These are phyloP conservation scores for Zymoseptoria pseudotritici DNA, from an alignment of 2,329 filamentous ascomycete genomes.

Conservation along the genomic window DNA sequence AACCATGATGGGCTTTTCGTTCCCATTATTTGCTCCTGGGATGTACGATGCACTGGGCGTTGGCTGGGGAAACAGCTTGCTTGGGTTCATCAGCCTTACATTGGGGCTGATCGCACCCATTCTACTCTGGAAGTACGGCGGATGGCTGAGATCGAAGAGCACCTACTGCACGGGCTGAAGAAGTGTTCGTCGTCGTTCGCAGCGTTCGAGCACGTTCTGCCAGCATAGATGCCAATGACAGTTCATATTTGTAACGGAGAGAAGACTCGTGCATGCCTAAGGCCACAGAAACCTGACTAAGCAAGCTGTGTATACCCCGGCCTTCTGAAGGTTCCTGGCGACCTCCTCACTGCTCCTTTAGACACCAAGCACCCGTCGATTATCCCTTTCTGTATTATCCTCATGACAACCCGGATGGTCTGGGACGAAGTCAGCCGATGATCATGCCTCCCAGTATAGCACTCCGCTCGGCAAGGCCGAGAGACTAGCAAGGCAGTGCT, in stretches of 20 bases:
- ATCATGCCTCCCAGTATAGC: neutral
- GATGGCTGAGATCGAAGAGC: constrained; percentile 14
- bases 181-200: neutral
- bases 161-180: constrained; percentile 14
- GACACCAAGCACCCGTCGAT: too few species aligned
- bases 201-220: neutral
- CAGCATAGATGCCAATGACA: neutral
- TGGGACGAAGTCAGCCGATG: neutral
- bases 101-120: constrained; percentile 15
- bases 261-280: too few species aligned
- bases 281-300: too few species aligned
- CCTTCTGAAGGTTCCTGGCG: too few species aligned
- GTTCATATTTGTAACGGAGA: neutral
- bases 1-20: constrained; percentile 42
- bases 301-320: too few species aligned
- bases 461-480: neutral
- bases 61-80: constrained; percentile 33
- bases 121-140: constrained; percentile 17
- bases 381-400: neutral
- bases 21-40: constrained; percentile 43
- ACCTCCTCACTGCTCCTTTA: too few species aligned
- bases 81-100: constrained; percentile 15
- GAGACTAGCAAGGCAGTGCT: neutral
- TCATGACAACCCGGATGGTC: neutral
- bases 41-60: constrained; percentile 34